Evolutionary conservation across 768 basidiomycete genomes (phyloP).

Genomic region (Trametes elegans): DNA sequence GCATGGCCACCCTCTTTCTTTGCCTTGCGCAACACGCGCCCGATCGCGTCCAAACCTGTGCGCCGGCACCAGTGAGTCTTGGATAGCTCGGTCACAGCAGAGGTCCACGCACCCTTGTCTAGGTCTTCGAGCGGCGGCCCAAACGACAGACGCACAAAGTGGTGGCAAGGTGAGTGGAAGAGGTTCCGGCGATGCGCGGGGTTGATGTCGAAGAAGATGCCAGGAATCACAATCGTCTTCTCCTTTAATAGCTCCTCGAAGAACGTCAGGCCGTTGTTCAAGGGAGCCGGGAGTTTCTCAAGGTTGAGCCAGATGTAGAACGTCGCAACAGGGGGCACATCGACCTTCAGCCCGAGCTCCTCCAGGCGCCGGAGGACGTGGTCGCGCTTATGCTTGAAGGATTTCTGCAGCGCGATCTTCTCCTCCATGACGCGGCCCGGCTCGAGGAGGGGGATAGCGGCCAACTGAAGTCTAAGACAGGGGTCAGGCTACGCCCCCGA

Average conservation of each 20-base stretch:
- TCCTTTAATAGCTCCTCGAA: constrained; percentile 93
- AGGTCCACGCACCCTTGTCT: constrained; percentile 55
- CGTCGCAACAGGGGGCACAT: constrained; percentile 73
- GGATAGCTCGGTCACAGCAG: too few relatives aligned
- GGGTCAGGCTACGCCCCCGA: background rate
- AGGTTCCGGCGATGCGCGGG: constrained; percentile 83
- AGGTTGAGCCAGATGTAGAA: constrained; percentile 97
- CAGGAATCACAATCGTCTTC: constrained; percentile 87
- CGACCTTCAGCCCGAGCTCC: constrained; percentile 73
- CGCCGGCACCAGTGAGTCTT: too few relatives aligned
- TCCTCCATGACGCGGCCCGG: constrained; percentile 66
- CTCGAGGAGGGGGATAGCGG: constrained; percentile 81
- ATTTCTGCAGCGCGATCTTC: constrained; percentile 83
- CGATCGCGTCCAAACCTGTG: constrained; percentile 87
- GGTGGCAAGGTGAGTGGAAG: constrained; percentile 87
- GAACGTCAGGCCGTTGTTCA: constrained; percentile 93
- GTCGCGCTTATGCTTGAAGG: constrained; percentile 91
- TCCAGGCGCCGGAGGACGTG: constrained; percentile 82
- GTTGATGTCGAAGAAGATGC: constrained; percentile 86
- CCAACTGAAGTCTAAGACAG: constrained; percentile 68
- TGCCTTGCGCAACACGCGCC: constrained; percentile 68
- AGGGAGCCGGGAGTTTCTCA: constrained; percentile 70
- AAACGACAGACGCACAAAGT: constrained; percentile 85
- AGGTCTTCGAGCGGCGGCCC: constrained; percentile 79
- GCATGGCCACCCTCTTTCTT: constrained; percentile 55